These are phyloP conservation scores for Allium cepa DNA, from an alignment of 106 monocot genomes.

Conservation along the genomic window DNA sequence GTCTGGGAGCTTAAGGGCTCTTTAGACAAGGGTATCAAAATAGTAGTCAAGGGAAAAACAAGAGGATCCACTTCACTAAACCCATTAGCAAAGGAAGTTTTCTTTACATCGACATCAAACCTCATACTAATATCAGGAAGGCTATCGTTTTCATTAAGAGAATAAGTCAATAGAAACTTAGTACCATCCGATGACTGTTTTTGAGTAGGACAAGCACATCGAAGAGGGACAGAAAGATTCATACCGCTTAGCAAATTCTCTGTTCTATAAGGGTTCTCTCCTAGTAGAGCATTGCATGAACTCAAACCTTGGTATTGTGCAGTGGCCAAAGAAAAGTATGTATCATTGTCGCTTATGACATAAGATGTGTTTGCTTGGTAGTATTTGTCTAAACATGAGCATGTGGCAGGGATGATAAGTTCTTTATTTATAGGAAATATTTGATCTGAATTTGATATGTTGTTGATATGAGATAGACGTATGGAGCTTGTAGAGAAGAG, in stretches of 20 bases:
- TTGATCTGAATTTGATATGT: conserved; percentile 1
- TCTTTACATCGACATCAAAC: conserved; percentile 6
- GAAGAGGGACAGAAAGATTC: conserved; percentile 14
- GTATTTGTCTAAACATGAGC: conserved; percentile 43
- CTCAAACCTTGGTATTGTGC: conserved; percentile 39
- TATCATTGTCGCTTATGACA: conserved; percentile 15
- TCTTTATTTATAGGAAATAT: conserved; percentile 13
- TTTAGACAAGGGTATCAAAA: conserved; percentile 19
- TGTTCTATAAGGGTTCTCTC: conserved; percentile 12
- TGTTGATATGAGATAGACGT: conserved; percentile 18
- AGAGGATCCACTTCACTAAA: conserved; percentile 11
- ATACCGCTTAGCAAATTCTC: background rate
- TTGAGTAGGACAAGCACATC: conserved; percentile 24
- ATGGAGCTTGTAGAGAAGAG: conserved; percentile 24
- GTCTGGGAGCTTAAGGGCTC: conserved; percentile 13
- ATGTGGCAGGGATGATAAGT: conserved; percentile 33
- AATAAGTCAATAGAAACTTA: conserved; percentile 19
- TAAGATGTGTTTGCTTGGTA: conserved; percentile 37
- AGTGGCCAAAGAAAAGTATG: conserved; percentile 19
- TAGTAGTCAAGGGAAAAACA: conserved; percentile 8
- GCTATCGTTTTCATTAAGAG: conserved; percentile 3
- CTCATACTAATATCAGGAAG: conserved; percentile 10
- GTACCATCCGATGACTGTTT: conserved; percentile 13
- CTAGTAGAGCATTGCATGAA: conserved; percentile 36
- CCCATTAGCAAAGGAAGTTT: conserved; percentile 12